Percentiles rank a stretch among this genome's conserved stretches.
Evolutionary conservation across 805 yeast species (phyloP).

Genomic region (Grigorovia jiainica): DNA sequence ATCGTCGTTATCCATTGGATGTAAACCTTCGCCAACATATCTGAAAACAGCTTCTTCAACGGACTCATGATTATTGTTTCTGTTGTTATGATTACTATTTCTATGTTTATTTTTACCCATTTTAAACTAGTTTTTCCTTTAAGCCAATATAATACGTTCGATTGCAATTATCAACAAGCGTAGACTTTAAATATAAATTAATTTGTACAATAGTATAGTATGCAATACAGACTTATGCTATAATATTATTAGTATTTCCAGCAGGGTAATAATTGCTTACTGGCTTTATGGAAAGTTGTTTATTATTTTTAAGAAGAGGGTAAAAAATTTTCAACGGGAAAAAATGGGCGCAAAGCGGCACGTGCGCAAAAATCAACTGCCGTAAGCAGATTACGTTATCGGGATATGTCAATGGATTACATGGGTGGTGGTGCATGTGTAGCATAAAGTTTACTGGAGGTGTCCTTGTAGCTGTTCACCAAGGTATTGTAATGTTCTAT

Average conservation of each 20-base stretch:
- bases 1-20: slow-evolving; percentile 10
- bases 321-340: neutral
- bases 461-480: slow-evolving; percentile 16
- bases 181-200: no score
- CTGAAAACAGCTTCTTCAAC: slow-evolving; percentile 76
- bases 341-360: no score
- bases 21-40: slow-evolving; percentile 57
- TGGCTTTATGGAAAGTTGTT: neutral
- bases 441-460: slow-evolving; percentile 24
- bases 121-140: neutral
- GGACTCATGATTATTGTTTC: slow-evolving; percentile 20
- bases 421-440: slow-evolving; percentile 26
- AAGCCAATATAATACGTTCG: neutral
- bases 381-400: no score
- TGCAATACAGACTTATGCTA: no score
- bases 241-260: neutral
- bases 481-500: slow-evolving; percentile 18
- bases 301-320: neutral
- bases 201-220: no score
- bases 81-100: neutral
- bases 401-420: no score
- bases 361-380: no score
- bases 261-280: slow-evolving; percentile 2
- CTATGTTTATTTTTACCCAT: neutral
- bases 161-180: no score